Percentiles rank a stretch among this genome's conserved stretches.
phyloP scores from a whole-genome alignment of 2,329 filamentous ascomycete species.

The Fusarium avenaceum region DNA sequence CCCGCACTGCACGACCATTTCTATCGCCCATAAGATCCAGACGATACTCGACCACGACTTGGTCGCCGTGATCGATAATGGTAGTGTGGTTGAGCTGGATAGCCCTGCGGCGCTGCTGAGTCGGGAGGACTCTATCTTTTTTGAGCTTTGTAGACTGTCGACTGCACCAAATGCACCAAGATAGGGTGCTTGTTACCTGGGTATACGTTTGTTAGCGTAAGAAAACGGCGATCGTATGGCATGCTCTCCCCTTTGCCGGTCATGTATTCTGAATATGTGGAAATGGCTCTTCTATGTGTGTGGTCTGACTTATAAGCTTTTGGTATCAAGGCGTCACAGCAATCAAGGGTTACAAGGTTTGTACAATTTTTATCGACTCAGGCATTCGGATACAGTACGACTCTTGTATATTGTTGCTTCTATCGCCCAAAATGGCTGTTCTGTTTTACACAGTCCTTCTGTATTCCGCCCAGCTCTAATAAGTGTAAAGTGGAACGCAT shows the following conservation, averaged over 20 bases:
- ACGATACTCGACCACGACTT: slow-evolving; percentile 36
- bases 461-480: not conserved
- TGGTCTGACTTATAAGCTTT: slow-evolving; percentile 6
- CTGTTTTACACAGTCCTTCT: slow-evolving; percentile 1
- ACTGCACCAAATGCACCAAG: not conserved
- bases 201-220: slow-evolving; percentile 9
- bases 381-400: not conserved
- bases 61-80: slow-evolving; percentile 37
- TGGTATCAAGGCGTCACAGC: not conserved
- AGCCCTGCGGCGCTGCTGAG: slow-evolving; percentile 13
- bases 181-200: slow-evolving; percentile 10
- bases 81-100: slow-evolving; percentile 17
- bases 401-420: not conserved
- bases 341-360: slow-evolving; percentile 6
- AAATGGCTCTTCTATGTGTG: slow-evolving; percentile 5
- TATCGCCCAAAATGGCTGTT: not conserved
- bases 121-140: slow-evolving; percentile 15
- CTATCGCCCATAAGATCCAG: slow-evolving; percentile 46
- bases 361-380: not conserved
- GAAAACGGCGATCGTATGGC: slow-evolving; percentile 5
- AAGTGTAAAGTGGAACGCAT: not conserved
- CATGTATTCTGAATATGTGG: slow-evolving; percentile 1
- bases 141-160: slow-evolving; percentile 13
- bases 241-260: slow-evolving; percentile 6
- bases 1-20: slow-evolving; percentile 41